Evolutionary conservation across 768 basidiomycete genomes (phyloP).

Genomic region (Russula emetica): DNA sequence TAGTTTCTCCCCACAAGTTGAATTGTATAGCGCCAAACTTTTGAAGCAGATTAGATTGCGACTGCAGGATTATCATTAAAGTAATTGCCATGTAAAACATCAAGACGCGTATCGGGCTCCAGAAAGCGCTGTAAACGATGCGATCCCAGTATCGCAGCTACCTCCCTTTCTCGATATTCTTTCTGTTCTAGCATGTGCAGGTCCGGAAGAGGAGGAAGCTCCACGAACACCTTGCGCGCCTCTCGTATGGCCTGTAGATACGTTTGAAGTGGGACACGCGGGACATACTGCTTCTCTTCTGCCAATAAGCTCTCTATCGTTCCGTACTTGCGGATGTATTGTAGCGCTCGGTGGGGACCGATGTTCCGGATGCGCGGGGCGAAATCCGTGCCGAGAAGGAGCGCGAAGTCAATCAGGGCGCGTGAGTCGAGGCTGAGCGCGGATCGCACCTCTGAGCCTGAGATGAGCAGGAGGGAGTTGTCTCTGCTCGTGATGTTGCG

Average conservation of each 20-base stretch:
- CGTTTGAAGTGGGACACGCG: conserved; percentile 41
- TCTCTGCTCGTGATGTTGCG: conserved; percentile 65
- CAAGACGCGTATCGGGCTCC: conserved; percentile 42
- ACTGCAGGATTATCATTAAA: conserved; percentile 56
- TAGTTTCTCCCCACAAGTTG: background rate
- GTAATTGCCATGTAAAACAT: conserved; percentile 56
- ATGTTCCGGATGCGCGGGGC: conserved; percentile 78
- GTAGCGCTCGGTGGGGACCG: conserved; percentile 73
- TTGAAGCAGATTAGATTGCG: background rate
- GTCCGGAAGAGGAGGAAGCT: conserved; percentile 60
- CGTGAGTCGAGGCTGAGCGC: conserved; percentile 53
- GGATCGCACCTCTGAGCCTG: conserved; percentile 56
- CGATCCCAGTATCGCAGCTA: conserved; percentile 46
- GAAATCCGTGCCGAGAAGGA: conserved; percentile 89
- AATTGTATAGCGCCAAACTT: background rate
- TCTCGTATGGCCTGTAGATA: conserved; percentile 63
- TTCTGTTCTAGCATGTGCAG: conserved; percentile 34
- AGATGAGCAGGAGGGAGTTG: conserved; percentile 59
- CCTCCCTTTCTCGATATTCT: conserved; percentile 40
- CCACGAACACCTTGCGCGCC: conserved; percentile 62
- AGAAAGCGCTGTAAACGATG: conserved; percentile 46
- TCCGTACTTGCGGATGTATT: conserved; percentile 65
- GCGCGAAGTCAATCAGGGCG: conserved; percentile 75
- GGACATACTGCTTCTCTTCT: conserved; percentile 47
- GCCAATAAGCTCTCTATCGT: conserved; percentile 68